A percentile compares a stretch with the other conserved stretches of the same genome.
Conservation (phyloP, 257 asterid species). For the Jasminum sambac region DNA sequence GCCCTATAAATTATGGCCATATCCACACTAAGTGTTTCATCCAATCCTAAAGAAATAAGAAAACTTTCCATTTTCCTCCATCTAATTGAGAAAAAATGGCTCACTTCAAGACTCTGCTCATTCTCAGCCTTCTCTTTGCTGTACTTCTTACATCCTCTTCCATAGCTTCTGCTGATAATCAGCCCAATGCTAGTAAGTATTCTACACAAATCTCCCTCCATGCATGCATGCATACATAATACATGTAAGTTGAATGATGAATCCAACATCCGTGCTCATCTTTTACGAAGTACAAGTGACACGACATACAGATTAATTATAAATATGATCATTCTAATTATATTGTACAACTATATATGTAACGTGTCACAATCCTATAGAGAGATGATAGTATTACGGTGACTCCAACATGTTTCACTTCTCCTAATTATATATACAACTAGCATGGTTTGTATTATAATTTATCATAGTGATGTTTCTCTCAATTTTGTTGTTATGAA, state of each 20-base stretch:
- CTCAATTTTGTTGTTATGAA: background rate
- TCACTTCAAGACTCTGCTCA: conserved; percentile 23
- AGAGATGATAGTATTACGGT: too few relatives aligned
- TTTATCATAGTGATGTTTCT: background rate
- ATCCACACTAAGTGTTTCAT: conserved; percentile 1
- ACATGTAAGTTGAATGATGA: too few relatives aligned
- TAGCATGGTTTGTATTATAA: background rate
- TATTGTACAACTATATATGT: too few relatives aligned
- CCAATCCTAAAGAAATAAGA: background rate
- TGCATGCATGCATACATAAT: too few relatives aligned
- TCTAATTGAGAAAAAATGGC: conserved; percentile 22
- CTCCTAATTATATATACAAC: background rate
- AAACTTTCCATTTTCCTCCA: background rate
- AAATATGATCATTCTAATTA: too few relatives aligned
- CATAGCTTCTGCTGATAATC: conserved; percentile 25
- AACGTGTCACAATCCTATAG: too few relatives aligned
- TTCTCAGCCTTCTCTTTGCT: conserved; percentile 34
- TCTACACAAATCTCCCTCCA: background rate
- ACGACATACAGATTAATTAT: too few relatives aligned
- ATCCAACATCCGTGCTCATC: too few relatives aligned
- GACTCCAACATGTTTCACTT: background rate
- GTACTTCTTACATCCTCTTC: conserved; percentile 27
- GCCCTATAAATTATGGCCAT: conserved; percentile 29
- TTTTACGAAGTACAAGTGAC: too few relatives aligned
- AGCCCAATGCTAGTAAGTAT: conserved; percentile 28